Evolutionary conservation across 2,329 filamentous ascomycete species (phyloP).

Genomic region (Neonectria sp.): DNA sequence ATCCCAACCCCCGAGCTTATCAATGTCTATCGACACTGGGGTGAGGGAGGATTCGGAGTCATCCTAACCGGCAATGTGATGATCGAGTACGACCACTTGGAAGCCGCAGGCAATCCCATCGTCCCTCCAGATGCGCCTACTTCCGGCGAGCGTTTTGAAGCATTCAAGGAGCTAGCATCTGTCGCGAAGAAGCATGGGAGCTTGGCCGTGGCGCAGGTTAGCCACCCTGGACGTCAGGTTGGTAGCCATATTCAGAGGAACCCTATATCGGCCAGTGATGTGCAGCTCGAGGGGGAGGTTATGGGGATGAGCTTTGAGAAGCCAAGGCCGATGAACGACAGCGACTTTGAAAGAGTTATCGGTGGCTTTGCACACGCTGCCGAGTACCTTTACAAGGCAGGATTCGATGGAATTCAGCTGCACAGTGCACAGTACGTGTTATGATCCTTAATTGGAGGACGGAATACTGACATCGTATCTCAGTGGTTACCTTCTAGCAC

Average conservation of each 20-base stretch:
- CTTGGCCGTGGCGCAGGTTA: slow-evolving; percentile 63
- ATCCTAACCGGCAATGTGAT: slow-evolving; percentile 77
- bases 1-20: slow-evolving; percentile 58
- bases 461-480: not conserved
- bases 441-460: not conserved
- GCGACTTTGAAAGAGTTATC: slow-evolving; percentile 71
- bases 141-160: not conserved
- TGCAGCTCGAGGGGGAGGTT: slow-evolving; percentile 49
- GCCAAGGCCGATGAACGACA: slow-evolving; percentile 66
- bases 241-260: slow-evolving; percentile 46
- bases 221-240: slow-evolving; percentile 62
- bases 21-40: slow-evolving; percentile 73
- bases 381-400: slow-evolving; percentile 73
- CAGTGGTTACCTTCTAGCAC: slow-evolving; percentile 64
- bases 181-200: not conserved
- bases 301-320: slow-evolving; percentile 58
- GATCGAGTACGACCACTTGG: slow-evolving; percentile 72
- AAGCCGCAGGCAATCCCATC: slow-evolving; percentile 72
- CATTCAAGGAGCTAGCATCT: not conserved
- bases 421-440: slow-evolving; percentile 63
- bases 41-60: slow-evolving; percentile 69
- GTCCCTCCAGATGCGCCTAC: slow-evolving; percentile 55
- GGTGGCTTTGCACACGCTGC: slow-evolving; percentile 74
- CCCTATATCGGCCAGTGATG: slow-evolving; percentile 60
- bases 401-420: slow-evolving; percentile 68